Evolutionary conservation across 208 protist species (phyloP).

Genomic region (Acanthamoeba triangularis): DNA sequence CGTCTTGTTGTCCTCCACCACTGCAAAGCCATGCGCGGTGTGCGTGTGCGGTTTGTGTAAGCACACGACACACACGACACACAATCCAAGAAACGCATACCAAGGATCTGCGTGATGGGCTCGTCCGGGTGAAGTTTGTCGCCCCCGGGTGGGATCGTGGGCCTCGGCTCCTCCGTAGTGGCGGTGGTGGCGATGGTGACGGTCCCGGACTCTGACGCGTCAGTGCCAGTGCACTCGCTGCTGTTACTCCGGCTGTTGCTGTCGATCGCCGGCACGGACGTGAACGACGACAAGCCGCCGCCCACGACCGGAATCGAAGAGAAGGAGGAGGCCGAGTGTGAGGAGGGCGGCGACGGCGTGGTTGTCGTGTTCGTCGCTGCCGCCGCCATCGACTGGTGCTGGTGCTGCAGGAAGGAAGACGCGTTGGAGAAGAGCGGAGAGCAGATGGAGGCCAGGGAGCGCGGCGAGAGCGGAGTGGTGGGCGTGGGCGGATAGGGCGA

Average conservation of each 20-base stretch:
- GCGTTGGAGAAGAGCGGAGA: neutral
- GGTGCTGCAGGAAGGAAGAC: neutral
- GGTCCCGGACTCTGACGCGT: too few relatives aligned
- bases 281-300: neutral
- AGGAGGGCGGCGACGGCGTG: neutral
- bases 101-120: too few relatives aligned
- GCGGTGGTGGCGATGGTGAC: too few relatives aligned
- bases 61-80: too few relatives aligned
- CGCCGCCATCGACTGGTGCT: neutral
- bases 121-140: too few relatives aligned
- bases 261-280: neutral
- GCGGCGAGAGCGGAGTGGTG: neutral
- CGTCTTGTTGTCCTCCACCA: constrained; percentile 63
- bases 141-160: too few relatives aligned
- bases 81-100: too few relatives aligned
- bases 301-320: neutral
- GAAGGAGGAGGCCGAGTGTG: neutral
- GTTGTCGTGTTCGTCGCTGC: neutral
- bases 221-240: too few relatives aligned
- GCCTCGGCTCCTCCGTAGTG: too few relatives aligned
- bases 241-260: neutral
- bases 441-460: neutral
- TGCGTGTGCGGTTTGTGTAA: too few relatives aligned
- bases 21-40: neutral
- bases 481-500: neutral